Base-by-base conservation (phyloP, 495 filamentous ascomycete species). In the Neurospora tetrasperma region DNA sequence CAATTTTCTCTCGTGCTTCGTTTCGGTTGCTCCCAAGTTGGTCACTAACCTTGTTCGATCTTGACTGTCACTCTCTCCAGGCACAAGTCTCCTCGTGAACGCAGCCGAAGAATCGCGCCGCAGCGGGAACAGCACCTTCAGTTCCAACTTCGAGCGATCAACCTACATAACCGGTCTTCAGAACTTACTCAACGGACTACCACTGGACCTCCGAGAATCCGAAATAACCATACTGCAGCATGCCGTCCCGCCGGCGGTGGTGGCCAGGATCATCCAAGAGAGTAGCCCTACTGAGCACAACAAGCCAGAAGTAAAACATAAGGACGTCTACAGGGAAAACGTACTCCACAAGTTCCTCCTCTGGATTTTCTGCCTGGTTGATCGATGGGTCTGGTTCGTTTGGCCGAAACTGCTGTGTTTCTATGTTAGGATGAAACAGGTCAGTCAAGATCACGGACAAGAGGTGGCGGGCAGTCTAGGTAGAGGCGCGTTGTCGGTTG, bases 111-210 rank as follows among this genome's bases (percentile, higher is more conserved):
- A 76, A 20, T 71, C 40, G 35, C 27, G 38, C 8, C 42, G 42
- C 31, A 11, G 31, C 2, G n/a, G 4, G 12, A 20, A 42, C 40
- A 23, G 27, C 71, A 68, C 66, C 40, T 48, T 71, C n/a, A 38
- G 84, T 73, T 69, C 79, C 11, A 71, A 66, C 1, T 86, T 91
- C 40, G 86, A 87, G 54, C 85, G 91, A n/a, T 86, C 88, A 20
- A 83, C 92, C 1, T 94, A 92, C 78, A 82, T 94, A 35, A 86
- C 89, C 76, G 87, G 89, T 54, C 71, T 92, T 8, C 83, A 86
- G 8, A 92, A 93, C 77, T 82, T 94, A 4, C 85, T 93, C 3
- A 86, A 87, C 69, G 91, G 87, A 0, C 83, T 94, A 0, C 92
- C 92, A 0, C 69, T 76, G 0, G 84, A 92, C 71, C 78, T 94